phyloP scores from a whole-genome alignment of 2,329 filamentous ascomycete genomes.

The Fusarium nygamai region DNA sequence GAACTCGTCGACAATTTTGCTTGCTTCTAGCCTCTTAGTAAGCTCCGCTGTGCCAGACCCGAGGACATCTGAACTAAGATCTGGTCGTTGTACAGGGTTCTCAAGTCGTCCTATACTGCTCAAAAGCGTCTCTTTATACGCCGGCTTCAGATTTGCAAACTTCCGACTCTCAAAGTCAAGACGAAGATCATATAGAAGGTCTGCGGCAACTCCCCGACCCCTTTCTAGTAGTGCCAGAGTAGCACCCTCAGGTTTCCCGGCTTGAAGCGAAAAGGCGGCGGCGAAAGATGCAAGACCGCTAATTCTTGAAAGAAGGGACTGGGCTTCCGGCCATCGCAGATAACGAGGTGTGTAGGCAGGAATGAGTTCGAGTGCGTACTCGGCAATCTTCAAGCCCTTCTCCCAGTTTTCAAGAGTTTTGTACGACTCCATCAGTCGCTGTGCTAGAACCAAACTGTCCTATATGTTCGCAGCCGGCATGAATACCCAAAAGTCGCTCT shows the following conservation, averaged over 20 bases:
- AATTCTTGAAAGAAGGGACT: not conserved
- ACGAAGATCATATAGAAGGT: not conserved
- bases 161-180: not conserved
- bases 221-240: not conserved
- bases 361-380: not conserved
- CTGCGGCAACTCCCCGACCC: not conserved
- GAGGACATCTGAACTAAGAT: accelerated
- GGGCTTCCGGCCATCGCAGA: not conserved
- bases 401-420: not conserved
- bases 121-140: not conserved
- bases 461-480: not conserved
- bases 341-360: not conserved
- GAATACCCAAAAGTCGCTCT: not conserved
- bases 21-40: not conserved
- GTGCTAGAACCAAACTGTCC: not conserved
- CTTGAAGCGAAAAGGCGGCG: not conserved
- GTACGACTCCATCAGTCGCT: not conserved
- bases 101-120: not conserved
- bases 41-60: not conserved
- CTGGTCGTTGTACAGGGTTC: not conserved
- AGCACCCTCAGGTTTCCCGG: accelerated
- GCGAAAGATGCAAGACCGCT: not conserved
- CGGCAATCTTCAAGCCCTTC: not conserved
- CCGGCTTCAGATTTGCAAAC: not conserved
- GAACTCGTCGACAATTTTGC: not conserved